Base-by-base conservation (phyloP, 2,329 filamentous ascomycete species). In the Paecilomyces niveus region DNA sequence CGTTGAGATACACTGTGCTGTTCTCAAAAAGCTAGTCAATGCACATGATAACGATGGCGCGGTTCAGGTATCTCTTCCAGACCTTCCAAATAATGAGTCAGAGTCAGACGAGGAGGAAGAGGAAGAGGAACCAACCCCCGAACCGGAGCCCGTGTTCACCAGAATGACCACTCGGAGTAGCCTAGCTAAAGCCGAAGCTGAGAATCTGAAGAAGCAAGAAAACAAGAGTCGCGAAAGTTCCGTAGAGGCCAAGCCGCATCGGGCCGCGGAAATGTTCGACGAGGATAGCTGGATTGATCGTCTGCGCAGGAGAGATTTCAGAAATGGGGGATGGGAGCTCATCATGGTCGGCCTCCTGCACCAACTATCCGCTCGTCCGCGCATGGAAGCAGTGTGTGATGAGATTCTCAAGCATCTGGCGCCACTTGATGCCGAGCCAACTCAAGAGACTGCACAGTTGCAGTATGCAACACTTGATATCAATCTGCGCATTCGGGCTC, bases 1-100 rank as follows among this genome's bases (percentile, higher is more conserved):
- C 64, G 87, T 90, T 54, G 94, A 99, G 72, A 84, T 94, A 4
- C 93, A 97, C 72, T 99, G 94, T 71, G 87, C 93, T 0, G 85
- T 97, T 2, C 77, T 99, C 60, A 97, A 96, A 71, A 84, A 92
- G 31, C 80, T 97, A 22, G 90, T 97, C 51, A 86, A 88, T 65
- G 82, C 86, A 0, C 87, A 92, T 60, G 81, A 82, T 33, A 68
- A 78, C 18, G 88, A 87, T 49, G 93, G 92, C 6, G 89, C 90
- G 64, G 80, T 96, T 10, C 86, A 92, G 62, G 87, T 95, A 13
- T 84, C 84, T 11, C 78, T 97, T 5, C 92, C 91, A 0, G 88
- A 90, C 55, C 79, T 92, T 55, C 85, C 89, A 15, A 83, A 86
- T 1, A 85, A 89, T 11, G 86, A 89, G 0, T 86, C 89, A 0